phyloP scores from a whole-genome alignment of 768 basidiomycete genomes.

The Crassisporium funariophilum region DNA sequence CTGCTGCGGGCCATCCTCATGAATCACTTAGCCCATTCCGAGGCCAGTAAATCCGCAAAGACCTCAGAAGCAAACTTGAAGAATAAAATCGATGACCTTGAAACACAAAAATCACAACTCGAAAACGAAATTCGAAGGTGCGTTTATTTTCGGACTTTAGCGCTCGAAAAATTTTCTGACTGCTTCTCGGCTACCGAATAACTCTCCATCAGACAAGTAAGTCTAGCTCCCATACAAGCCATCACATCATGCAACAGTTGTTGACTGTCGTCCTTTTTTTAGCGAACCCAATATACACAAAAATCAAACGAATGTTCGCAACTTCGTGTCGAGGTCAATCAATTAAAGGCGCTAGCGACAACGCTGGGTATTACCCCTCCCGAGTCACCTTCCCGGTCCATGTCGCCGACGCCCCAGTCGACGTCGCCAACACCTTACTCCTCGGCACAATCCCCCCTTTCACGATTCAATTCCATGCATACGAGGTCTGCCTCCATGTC shows the following conservation, averaged over 20 bases:
- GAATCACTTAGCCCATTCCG: slow-evolving; percentile 81
- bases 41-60: slow-evolving; percentile 70
- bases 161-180: slow-evolving; percentile 12
- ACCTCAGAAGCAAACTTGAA: slow-evolving; percentile 61
- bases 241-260: slow-evolving; percentile 12
- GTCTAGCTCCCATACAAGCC: slow-evolving; percentile 30
- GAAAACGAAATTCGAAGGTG: slow-evolving; percentile 76
- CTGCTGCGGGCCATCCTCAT: slow-evolving; percentile 81
- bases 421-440: slow-evolving; percentile 37
- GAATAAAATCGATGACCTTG: slow-evolving; percentile 66
- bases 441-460: slow-evolving; percentile 37
- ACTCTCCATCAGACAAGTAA: slow-evolving; percentile 56
- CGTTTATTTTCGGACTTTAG: slow-evolving; percentile 29
- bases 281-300: slow-evolving; percentile 65
- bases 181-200: slow-evolving; percentile 13
- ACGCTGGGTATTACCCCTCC: slow-evolving; percentile 39
- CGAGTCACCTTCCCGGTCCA: slow-evolving; percentile 34
- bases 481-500: slow-evolving; percentile 61
- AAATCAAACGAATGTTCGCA: slow-evolving; percentile 73
- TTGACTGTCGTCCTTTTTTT: slow-evolving; percentile 19
- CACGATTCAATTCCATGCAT: slow-evolving; percentile 56
- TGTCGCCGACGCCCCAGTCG: slow-evolving; percentile 36
- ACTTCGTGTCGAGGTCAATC: slow-evolving; percentile 66
- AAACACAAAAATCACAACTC: slow-evolving; percentile 56
- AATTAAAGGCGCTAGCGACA: slow-evolving; percentile 50